These are phyloP conservation scores for Stellera chamaejasme DNA, from an alignment of 345 rosid species.

Conservation along the genomic window DNA sequence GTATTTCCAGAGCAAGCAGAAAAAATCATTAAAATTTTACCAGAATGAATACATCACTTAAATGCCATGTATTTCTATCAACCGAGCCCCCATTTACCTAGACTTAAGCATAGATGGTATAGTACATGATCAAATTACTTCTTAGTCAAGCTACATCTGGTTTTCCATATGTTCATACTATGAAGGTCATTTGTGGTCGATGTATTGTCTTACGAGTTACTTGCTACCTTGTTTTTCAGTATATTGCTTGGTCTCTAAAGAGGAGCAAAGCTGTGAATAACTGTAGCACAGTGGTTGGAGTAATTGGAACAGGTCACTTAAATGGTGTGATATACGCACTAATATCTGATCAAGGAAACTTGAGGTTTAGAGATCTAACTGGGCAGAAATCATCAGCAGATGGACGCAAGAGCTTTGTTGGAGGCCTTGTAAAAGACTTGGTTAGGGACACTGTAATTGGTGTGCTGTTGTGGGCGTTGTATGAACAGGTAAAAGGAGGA, in stretches of 20 bases:
- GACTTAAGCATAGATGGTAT: too few species aligned
- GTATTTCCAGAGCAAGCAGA: too few species aligned
- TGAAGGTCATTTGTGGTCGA: not conserved
- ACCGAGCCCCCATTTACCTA: too few species aligned
- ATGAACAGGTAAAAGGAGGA: constrained; percentile 25
- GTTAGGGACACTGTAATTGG: constrained; percentile 45
- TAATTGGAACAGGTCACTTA: constrained; percentile 83
- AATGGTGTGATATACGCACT: constrained; percentile 76
- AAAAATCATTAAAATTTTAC: too few species aligned
- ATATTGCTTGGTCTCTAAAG: constrained; percentile 84
- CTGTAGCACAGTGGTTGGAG: constrained; percentile 68
- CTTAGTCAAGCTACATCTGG: too few species aligned
- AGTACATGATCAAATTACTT: too few species aligned
- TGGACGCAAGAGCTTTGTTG: constrained; percentile 27
- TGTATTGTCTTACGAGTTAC: not conserved
- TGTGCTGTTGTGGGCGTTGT: constrained; percentile 39
- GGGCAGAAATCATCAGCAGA: constrained; percentile 38
- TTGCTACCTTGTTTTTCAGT: constrained; percentile 34
- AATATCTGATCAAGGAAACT: constrained; percentile 59
- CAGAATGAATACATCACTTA: too few species aligned
- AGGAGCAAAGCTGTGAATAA: constrained; percentile 86
- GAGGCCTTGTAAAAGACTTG: constrained; percentile 25
- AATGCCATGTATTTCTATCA: too few species aligned
- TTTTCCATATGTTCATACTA: not conserved
- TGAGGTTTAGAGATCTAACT: constrained; percentile 61